Percentiles rank a stretch among this genome's conserved stretches.
These are phyloP conservation scores for Arachis stenosperma DNA, from an alignment of 306 rosid species.

Conservation along the genomic window DNA sequence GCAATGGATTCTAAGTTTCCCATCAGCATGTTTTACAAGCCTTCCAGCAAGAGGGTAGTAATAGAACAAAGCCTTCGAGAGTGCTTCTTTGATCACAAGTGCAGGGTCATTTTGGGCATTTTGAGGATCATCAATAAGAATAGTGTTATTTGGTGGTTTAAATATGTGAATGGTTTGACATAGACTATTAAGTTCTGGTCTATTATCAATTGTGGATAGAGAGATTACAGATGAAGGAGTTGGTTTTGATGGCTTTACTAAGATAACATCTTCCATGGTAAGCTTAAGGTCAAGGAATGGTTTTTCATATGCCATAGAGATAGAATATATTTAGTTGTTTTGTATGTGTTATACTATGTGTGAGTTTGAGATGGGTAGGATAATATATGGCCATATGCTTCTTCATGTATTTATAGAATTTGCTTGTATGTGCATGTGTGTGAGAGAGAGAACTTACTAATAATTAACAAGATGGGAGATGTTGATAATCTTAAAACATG, in stretches of 20 bases:
- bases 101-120: conserved; percentile 36
- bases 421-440: too few species aligned
- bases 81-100: conserved; percentile 41
- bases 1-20: conserved; percentile 39
- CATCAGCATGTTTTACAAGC: conserved; percentile 34
- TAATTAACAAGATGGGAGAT: not conserved
- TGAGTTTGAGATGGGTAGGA: not conserved
- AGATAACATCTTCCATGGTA: conserved; percentile 26
- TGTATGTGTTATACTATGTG: too few species aligned
- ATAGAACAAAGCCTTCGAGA: conserved; percentile 43
- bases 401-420: too few species aligned
- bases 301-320: conserved; percentile 23
- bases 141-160: conserved; percentile 3
- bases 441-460: not conserved
- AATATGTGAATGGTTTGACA: conserved; percentile 42
- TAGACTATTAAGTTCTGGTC: not conserved
- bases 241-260: conserved; percentile 45
- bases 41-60: conserved; percentile 51
- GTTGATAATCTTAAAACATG: not conserved
- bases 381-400: too few species aligned
- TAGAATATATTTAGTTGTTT: too few species aligned
- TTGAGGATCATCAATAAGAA: not conserved
- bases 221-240: conserved; percentile 40
- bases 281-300: conserved; percentile 1
- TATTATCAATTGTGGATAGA: conserved; percentile 46